phyloP scores from a whole-genome alignment of 441 rosid species.

The Eruca vesicaria region DNA sequence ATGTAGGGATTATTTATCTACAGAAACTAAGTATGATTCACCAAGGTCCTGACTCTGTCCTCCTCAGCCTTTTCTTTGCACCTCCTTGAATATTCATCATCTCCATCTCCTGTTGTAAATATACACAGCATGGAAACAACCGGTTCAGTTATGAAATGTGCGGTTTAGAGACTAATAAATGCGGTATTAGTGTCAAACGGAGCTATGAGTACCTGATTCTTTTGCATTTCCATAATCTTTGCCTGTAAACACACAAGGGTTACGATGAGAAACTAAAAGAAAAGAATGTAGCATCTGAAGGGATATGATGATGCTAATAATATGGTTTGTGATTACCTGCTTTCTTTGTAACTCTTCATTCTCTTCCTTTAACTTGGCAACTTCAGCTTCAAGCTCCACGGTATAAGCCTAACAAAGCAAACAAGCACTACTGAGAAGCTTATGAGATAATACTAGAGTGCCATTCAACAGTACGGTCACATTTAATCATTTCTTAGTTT shows the following conservation, averaged over 20 bases:
- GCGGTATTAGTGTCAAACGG: not conserved
- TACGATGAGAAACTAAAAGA: not conserved
- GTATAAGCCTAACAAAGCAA: constrained; percentile 73
- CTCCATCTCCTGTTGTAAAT: constrained; percentile 57
- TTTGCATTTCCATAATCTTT: constrained; percentile 71
- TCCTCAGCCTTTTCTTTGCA: constrained; percentile 59
- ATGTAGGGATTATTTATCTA: constrained; percentile 11
- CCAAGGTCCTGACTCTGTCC: constrained; percentile 95
- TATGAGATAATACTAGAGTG: constrained; percentile 1
- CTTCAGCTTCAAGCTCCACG: constrained; percentile 83
- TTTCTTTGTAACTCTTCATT: constrained; percentile 63
- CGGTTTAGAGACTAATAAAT: not conserved
- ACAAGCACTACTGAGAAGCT: constrained; percentile 1
- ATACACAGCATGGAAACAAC: constrained; percentile 7
- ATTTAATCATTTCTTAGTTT: not conserved
- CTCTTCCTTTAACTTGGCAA: constrained; percentile 73
- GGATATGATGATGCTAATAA: not conserved
- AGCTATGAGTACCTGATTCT: constrained; percentile 63
- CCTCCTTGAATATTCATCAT: constrained; percentile 55
- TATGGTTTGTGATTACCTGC: constrained; percentile 48
- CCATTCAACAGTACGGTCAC: not conserved
- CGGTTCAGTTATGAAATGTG: not conserved
- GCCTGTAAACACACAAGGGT: constrained; percentile 42
- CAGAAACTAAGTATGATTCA: constrained; percentile 40
- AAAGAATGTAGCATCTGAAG: not conserved